These are phyloP conservation scores for Zygoascus bituminiphila DNA, from an alignment of 805 yeast genomes.

Conservation along the genomic window DNA sequence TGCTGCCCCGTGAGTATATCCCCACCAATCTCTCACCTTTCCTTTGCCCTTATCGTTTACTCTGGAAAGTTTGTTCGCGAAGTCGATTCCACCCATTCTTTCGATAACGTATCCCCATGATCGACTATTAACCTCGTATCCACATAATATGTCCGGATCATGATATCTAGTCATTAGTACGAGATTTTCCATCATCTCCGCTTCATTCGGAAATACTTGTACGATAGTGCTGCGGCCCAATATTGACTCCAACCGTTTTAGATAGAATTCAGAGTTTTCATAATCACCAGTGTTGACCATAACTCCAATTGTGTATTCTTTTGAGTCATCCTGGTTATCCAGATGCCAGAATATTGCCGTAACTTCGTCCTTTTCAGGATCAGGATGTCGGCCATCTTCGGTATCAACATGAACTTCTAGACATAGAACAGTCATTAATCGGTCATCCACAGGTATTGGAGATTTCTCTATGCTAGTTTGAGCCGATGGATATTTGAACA, in stretches of 20 bases:
- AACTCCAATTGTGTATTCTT: constrained; percentile 13
- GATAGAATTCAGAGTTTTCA: constrained; percentile 15
- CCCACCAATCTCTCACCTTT: constrained; percentile 57
- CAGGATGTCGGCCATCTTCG: constrained; percentile 44
- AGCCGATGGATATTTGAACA: neutral
- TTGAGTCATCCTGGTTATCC: constrained; percentile 36
- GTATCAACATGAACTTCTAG: constrained; percentile 64
- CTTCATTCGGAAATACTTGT: constrained; percentile 44
- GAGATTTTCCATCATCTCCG: constrained; percentile 48
- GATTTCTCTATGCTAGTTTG: neutral
- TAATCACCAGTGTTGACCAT: constrained; percentile 1
- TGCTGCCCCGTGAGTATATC: constrained; percentile 67
- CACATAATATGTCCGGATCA: constrained; percentile 86
- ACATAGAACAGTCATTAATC: constrained; percentile 45
- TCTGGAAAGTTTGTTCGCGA: constrained; percentile 55
- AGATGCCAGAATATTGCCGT: constrained; percentile 56
- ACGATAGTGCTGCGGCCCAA: constrained; percentile 22
- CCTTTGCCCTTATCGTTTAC: constrained; percentile 29
- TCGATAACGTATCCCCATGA: constrained; percentile 91
- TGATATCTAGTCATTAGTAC: constrained; percentile 46
- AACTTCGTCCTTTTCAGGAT: constrained; percentile 56
- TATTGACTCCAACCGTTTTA: constrained; percentile 2
- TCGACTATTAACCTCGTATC: constrained; percentile 68
- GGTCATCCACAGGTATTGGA: neutral
- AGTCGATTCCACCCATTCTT: constrained; percentile 42